Evolutionary conservation across 2,329 filamentous ascomycete species (phyloP).

Genomic region (Bipolaris sorokiniana): DNA sequence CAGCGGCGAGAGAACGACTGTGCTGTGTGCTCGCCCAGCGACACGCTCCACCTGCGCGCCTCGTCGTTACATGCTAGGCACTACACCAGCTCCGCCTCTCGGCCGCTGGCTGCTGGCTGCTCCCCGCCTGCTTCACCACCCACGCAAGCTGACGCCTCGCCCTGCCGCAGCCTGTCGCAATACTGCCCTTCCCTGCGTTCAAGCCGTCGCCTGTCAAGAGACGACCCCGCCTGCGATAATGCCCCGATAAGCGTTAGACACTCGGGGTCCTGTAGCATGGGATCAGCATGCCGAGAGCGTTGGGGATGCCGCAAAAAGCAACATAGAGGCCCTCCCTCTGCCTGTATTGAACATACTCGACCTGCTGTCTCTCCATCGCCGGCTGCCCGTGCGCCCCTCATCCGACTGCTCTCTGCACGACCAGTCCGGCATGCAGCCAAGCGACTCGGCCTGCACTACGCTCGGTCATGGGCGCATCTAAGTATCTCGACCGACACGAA

Average conservation of each 20-base stretch:
- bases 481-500: slow-evolving; percentile 23
- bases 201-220: slow-evolving; percentile 30
- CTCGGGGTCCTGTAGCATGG: slow-evolving; percentile 16
- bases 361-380: slow-evolving; percentile 6
- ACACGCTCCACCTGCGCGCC: slow-evolving; percentile 19
- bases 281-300: slow-evolving; percentile 30
- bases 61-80: neutral
- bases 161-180: slow-evolving; percentile 33
- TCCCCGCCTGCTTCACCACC: slow-evolving; percentile 4
- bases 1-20: slow-evolving; percentile 15
- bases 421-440: slow-evolving; percentile 15
- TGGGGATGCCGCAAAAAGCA: slow-evolving; percentile 30
- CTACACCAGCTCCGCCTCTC: slow-evolving; percentile 14
- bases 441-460: slow-evolving; percentile 16
- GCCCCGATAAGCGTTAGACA: slow-evolving; percentile 36
- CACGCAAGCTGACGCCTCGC: slow-evolving; percentile 28
- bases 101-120: slow-evolving; percentile 9
- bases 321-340: neutral
- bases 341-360: slow-evolving; percentile 11
- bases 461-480: slow-evolving; percentile 28
- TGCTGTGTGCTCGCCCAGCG: slow-evolving; percentile 29
- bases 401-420: slow-evolving; percentile 13
- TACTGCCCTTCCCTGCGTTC: slow-evolving; percentile 20
- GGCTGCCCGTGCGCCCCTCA: slow-evolving; percentile 10
- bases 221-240: slow-evolving; percentile 36